phyloP scores from a whole-genome alignment of 768 basidiomycete genomes.

The Leccinum incarnatum region DNA sequence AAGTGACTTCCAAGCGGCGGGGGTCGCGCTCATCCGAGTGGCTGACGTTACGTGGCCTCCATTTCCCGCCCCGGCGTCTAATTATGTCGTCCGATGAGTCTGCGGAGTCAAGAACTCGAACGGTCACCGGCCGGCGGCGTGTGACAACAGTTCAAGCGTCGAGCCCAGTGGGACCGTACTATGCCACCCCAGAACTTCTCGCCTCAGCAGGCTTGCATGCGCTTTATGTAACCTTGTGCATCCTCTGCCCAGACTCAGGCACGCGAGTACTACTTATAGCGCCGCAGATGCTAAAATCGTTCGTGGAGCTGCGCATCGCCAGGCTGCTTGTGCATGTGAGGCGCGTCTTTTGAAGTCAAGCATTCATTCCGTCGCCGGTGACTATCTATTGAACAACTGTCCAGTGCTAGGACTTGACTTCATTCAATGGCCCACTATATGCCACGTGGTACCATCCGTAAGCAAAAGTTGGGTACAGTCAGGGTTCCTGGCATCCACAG shows the following conservation, averaged over 20 bases:
- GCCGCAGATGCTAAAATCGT: neutral
- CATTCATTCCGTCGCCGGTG: neutral
- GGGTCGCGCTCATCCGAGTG: neutral
- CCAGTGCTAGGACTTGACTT: too few relatives aligned
- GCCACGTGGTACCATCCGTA: too few relatives aligned
- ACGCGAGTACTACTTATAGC: neutral
- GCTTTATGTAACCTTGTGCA: neutral
- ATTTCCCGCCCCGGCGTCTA: neutral
- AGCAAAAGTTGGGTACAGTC: too few relatives aligned
- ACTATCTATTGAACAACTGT: too few relatives aligned
- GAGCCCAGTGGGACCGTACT: too few relatives aligned
- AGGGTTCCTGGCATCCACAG: too few relatives aligned
- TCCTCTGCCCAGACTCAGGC: neutral
- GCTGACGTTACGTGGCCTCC: neutral
- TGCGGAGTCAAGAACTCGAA: too few relatives aligned
- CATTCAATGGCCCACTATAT: too few relatives aligned
- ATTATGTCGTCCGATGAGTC: neutral
- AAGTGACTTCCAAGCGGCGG: neutral
- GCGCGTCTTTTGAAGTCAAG: neutral
- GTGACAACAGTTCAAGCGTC: neutral
- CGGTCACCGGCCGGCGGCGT: neutral
- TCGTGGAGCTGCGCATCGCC: too few relatives aligned
- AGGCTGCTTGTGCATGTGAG: too few relatives aligned
- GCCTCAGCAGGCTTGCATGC: neutral
- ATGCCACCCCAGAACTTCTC: neutral